phyloP scores from a whole-genome alignment of 495 filamentous ascomycete genomes.

The Xylaria sp. region DNA sequence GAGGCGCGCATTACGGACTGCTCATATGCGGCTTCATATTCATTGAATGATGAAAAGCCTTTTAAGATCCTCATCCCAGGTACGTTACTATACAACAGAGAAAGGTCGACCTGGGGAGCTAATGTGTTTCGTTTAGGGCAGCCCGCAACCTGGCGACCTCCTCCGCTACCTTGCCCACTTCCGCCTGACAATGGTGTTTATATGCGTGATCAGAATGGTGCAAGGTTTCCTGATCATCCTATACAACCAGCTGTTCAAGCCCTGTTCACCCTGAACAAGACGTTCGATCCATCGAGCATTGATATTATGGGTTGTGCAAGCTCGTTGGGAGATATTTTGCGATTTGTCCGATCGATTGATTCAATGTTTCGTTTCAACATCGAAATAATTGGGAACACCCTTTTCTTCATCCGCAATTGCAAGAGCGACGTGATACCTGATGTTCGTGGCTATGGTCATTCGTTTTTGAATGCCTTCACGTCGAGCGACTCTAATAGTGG shows the following conservation, averaged over 20 bases:
- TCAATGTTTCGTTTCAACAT: conserved; percentile 63
- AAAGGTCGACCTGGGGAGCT: conserved; percentile 11
- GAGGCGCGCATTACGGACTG: conserved; percentile 39
- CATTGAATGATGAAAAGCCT: conserved; percentile 50
- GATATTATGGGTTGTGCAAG: conserved; percentile 69
- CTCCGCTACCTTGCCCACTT: conserved; percentile 44
- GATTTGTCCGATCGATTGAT: conserved; percentile 57
- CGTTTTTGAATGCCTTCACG: conserved; percentile 70
- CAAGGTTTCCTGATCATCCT: conserved; percentile 61
- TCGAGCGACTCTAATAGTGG: conserved; percentile 58
- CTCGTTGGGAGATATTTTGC: conserved; percentile 61
- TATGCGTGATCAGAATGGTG: conserved; percentile 69
- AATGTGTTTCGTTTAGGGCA: conserved; percentile 48
- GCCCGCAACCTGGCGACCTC: conserved; percentile 67
- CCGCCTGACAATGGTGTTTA: conserved; percentile 59
- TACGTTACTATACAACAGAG: conserved; percentile 33
- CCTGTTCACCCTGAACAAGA: conserved; percentile 36
- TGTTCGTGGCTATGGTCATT: conserved; percentile 67
- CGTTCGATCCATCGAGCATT: conserved; percentile 44
- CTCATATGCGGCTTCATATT: conserved; percentile 62
- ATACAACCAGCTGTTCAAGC: conserved; percentile 64
- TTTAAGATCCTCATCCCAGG: conserved; percentile 62
- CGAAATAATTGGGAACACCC: conserved; percentile 64
- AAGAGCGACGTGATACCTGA: conserved; percentile 58
- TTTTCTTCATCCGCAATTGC: conserved; percentile 68